These are phyloP conservation scores for Evernia prunastri DNA, from an alignment of 495 filamentous ascomycete genomes.

Conservation along the genomic window DNA sequence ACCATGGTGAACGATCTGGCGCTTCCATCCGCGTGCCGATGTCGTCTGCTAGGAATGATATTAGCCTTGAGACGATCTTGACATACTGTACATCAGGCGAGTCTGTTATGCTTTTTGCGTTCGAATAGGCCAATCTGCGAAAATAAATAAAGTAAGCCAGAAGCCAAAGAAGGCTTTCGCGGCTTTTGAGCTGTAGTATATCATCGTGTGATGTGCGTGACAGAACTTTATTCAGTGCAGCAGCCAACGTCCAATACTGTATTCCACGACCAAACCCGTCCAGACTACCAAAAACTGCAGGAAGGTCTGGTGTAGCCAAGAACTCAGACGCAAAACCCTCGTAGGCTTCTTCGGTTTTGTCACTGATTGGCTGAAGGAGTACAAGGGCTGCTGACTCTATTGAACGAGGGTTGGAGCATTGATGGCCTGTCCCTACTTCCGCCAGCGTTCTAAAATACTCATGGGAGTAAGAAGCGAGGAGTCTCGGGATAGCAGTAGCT, in stretches of 20 bases:
- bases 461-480: constrained; percentile 40
- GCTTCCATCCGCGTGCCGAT: constrained; percentile 51
- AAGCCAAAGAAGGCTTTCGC: constrained; percentile 54
- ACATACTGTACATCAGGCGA: constrained; percentile 53
- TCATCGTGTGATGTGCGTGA: constrained; percentile 30
- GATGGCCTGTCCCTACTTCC: constrained; percentile 31
- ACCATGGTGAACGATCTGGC: constrained; percentile 36
- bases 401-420: constrained; percentile 25
- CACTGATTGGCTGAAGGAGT: constrained; percentile 44
- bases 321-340: constrained; percentile 52
- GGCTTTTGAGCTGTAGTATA: constrained; percentile 17
- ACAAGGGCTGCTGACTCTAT: constrained; percentile 37
- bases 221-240: constrained; percentile 37
- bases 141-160: constrained; percentile 76
- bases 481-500: constrained; percentile 40
- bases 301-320: constrained; percentile 45
- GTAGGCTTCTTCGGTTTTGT: constrained; percentile 46
- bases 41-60: constrained; percentile 55
- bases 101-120: constrained; percentile 34
- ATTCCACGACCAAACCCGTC: constrained; percentile 43
- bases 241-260: constrained; percentile 49
- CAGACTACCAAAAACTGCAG: constrained; percentile 37
- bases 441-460: constrained; percentile 42
- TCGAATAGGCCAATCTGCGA: constrained; percentile 45
- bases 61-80: constrained; percentile 54